Base-by-base conservation (phyloP, 768 basidiomycete genomes). In the Mycena maculata region DNA sequence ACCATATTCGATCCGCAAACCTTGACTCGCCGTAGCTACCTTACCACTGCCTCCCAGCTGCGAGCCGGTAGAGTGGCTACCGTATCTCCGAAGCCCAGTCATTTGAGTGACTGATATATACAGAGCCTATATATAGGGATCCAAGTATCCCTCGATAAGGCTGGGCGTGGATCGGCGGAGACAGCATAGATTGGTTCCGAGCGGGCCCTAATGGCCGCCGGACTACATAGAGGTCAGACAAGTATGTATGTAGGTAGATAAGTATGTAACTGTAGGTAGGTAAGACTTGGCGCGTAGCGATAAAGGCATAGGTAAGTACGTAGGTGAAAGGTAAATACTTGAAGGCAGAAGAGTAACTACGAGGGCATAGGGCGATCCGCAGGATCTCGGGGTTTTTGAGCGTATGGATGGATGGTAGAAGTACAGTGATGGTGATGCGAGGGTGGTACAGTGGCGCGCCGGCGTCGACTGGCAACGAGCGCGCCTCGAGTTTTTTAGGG, bases 301-400 rank as follows among this genome's bases (percentile, higher is more conserved):
- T 22, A 23, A 49, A 30, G n/a, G 56, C 56, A 58, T 58, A 58
- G 56, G 41, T 58, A 45, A 42, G 56, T 58, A 45, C 22, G 56
- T 58, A 45, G 23, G 53, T 54, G 22, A 39, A 16, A 39, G 38
- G 53, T 54, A 27, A 23, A 23, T 54, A 41, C 49, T 54, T n/a
- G 22, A 56, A 38, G 20, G 2, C 11, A 30, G 22, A 44, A 56
- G 7, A 33, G 56, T 33, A 47, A 47, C 27, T 44, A 44, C 39
- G 8, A 42, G 23, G 53, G 57, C 57, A 48, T 45, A 33, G 44
- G 42, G 38, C 44, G 45, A 59, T 56, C 54, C 54, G 57, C 54
- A 42, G 41, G 41, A 41, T 56, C 41, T 56, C 8, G 49, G 25
- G 31, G n/a, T 28, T 28, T 58, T 33, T 31, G 27, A 28, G 16